Base-by-base conservation (phyloP, 2,329 filamentous ascomycete genomes). In the Sclerotinia nivalis region DNA sequence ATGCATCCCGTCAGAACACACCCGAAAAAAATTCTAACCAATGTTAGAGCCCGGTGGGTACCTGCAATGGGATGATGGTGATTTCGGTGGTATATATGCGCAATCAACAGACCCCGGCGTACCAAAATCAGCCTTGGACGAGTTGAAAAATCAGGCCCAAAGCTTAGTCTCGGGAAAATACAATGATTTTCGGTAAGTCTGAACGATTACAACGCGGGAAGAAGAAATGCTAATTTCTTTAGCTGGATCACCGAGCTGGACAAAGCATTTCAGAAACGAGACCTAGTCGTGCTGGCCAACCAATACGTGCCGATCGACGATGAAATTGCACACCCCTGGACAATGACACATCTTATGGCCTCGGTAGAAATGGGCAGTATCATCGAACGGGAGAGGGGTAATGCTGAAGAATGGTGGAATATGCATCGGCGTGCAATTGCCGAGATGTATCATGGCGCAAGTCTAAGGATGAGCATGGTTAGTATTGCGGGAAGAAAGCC, bases 41-140 rank as follows among this genome's bases (percentile, higher is more conserved):
- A 49, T 12, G 0, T 2, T 62, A 62, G 60, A 62, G 25, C 18
- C 60, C 2, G 60, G 18, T 47, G 60, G 60, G 12, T 62, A 62
- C 22, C 49, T 62, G n/a, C 60, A 62, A 62, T 62, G 60, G 60
- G 28, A 62, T 62, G 45, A 62, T n/a, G 60, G 60, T 15, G 43
- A 62, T 50, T 62, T 62, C 18, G 60, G 40, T 12, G 45, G 60
- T 34, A 34, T 62, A 22, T 61, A 37, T 34, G 25, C 43, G 40
- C 60, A 50, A 62, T 47, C 45, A 18, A 62, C 20, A 31, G 45
- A 22, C 5, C 9, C 28, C 20, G 28, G 22, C 15, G 25, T 20
- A 37, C 12, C 45, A 8, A 28, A 49, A 20, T 34, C 45, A 4
- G 43, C 60, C 12, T n/a, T 62, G 60, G n/a, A 25, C 6, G 60